These are phyloP conservation scores for Fraxinus floribunda DNA, from an alignment of 305 asterid species.

Conservation along the genomic window DNA sequence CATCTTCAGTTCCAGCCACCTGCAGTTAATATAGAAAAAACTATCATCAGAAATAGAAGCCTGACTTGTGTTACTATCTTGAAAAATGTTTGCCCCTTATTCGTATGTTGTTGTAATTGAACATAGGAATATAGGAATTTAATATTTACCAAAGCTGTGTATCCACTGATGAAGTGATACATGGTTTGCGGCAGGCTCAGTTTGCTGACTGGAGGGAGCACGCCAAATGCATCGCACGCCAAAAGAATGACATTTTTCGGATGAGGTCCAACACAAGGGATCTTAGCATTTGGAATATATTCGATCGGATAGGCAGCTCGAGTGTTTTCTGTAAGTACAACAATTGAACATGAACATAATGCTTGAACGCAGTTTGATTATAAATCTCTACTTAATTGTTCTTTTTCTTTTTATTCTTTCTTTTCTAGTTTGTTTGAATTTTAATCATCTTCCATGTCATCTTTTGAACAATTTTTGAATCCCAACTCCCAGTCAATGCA, in stretches of 20 bases:
- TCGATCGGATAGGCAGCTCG: constrained; percentile 95
- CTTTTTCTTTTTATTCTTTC: not conserved
- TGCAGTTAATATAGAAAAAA: constrained; percentile 15
- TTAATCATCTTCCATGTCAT: not conserved
- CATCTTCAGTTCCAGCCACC: constrained; percentile 99
- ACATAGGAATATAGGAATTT: not conserved
- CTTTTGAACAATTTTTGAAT: not conserved
- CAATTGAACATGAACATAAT: not conserved
- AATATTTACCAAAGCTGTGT: constrained; percentile 73
- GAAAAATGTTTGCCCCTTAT: not conserved
- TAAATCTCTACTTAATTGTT: not conserved
- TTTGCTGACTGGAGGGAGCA: constrained; percentile 97
- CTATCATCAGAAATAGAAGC: not conserved
- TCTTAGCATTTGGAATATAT: constrained; percentile 87
- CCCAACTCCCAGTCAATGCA: not conserved
- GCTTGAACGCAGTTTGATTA: not conserved
- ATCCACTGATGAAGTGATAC: constrained; percentile 98
- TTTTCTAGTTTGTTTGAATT: not conserved
- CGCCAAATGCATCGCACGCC: constrained; percentile 97
- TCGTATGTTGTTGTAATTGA: not conserved
- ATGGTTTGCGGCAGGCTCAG: constrained; percentile 80
- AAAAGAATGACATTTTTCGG: constrained; percentile 85
- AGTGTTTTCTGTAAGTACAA: constrained; percentile 65
- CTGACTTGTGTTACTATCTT: not conserved
- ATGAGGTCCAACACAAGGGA: constrained; percentile 96